These are phyloP conservation scores for Solidago caesia DNA, from an alignment of 129 eudicot species.

Conservation along the genomic window DNA sequence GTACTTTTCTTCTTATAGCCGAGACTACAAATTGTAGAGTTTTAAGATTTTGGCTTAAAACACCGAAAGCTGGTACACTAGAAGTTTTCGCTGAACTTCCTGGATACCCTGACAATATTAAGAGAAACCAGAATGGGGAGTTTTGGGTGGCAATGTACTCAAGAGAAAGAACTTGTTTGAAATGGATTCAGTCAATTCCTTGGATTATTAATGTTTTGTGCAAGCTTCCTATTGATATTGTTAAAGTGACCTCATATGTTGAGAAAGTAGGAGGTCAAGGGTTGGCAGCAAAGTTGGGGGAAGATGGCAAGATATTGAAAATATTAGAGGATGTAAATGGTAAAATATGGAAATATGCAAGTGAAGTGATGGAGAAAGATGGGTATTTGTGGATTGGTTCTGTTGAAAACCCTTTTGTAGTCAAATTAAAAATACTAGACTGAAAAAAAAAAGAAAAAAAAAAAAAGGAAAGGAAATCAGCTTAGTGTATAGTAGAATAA, in stretches of 20 bases:
- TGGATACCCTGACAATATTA: conserved; percentile 77
- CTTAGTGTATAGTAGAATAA: background rate
- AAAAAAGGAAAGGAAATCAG: background rate
- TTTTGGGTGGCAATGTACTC: conserved; percentile 73
- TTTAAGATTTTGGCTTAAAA: conserved; percentile 65
- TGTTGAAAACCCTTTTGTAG: conserved; percentile 39
- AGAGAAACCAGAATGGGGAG: conserved; percentile 51
- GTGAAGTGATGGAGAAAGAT: conserved; percentile 59
- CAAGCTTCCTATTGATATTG: conserved; percentile 37
- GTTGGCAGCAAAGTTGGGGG: conserved; percentile 57
- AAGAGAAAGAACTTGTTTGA: conserved; percentile 24
- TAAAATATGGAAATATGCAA: conserved; percentile 54
- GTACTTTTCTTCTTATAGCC: conserved; percentile 58
- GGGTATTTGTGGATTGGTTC: conserved; percentile 79
- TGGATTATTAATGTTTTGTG: conserved; percentile 37
- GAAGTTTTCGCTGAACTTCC: conserved; percentile 54
- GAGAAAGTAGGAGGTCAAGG: conserved; percentile 41
- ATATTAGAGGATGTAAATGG: conserved; percentile 52
- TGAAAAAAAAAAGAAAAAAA: background rate
- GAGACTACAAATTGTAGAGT: conserved; percentile 59
- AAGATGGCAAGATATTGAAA: conserved; percentile 54
- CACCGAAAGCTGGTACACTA: conserved; percentile 43
- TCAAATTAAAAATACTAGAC: conserved; percentile 24
- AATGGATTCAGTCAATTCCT: conserved; percentile 39
- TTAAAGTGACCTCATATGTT: conserved; percentile 27